Percentiles rank a stretch among this genome's conserved stretches.
Conservation (phyloP, 2,329 filamentous ascomycete genomes). For the Seiridium unicorne region DNA sequence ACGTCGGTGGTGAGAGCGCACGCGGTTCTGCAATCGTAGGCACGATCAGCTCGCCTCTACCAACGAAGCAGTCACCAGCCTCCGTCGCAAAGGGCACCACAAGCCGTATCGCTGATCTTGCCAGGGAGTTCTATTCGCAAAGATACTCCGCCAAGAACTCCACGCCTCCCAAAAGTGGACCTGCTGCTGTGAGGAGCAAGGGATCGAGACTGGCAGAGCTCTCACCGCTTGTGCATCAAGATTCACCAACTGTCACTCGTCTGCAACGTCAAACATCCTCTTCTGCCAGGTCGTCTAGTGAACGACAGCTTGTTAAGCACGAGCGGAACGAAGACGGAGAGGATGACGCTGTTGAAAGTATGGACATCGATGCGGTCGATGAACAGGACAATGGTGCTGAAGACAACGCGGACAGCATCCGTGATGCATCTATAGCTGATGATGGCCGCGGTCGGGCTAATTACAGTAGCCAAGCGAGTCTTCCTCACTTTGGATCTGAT, state of each 20-base stretch:
- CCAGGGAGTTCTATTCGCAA: conserved; percentile 19
- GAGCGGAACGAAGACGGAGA: conserved; percentile 4
- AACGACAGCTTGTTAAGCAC: background rate
- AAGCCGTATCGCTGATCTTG: conserved; percentile 18
- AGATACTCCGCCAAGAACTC: conserved; percentile 13
- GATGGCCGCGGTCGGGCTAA: too few species aligned
- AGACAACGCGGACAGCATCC: background rate
- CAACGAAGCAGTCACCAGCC: background rate
- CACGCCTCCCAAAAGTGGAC: background rate
- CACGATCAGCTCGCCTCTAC: background rate
- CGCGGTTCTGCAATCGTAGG: background rate
- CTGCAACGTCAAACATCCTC: conserved; percentile 2
- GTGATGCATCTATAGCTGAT: background rate
- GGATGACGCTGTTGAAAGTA: conserved; percentile 3
- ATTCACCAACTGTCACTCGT: conserved; percentile 9
- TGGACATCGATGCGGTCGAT: conserved; percentile 4
- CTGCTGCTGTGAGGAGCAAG: background rate
- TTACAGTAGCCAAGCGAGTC: background rate
- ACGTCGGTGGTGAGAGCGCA: background rate
- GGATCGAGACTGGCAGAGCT: background rate
- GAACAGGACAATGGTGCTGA: background rate
- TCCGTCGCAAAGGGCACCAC: conserved; percentile 5
- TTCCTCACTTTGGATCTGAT: conserved; percentile 5
- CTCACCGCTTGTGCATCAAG: background rate
- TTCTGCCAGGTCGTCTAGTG: background rate